These are phyloP conservation scores for Fraxinus sp. DNA, from an alignment of 305 asterid species.

Conservation along the genomic window DNA sequence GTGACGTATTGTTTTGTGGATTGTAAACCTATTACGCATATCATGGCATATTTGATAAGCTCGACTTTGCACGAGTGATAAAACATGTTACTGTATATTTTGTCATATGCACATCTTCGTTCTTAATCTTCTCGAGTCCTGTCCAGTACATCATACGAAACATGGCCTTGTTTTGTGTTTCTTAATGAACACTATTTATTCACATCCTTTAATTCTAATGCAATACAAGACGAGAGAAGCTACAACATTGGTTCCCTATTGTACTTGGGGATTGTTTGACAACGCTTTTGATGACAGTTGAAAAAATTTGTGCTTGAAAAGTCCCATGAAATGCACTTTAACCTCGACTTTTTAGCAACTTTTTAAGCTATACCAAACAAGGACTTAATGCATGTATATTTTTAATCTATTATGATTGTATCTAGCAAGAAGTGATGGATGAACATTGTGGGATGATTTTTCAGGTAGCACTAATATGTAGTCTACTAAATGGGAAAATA, in stretches of 20 bases:
- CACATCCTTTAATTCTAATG: not conserved
- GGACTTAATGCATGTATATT: not conserved
- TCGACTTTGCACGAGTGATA: not conserved
- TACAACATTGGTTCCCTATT: not conserved
- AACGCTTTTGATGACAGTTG: not conserved
- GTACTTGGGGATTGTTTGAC: not conserved
- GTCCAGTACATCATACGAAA: not conserved
- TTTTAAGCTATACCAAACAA: too few species aligned
- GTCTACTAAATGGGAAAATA: slow-evolving; percentile 84
- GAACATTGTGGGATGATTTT: slow-evolving; percentile 12
- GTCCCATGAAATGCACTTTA: not conserved
- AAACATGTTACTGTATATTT: not conserved
- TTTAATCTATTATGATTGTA: not conserved
- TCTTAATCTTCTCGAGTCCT: not conserved
- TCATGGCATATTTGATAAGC: not conserved
- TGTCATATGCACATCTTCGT: not conserved
- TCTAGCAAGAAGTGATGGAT: not conserved
- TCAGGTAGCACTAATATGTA: slow-evolving; percentile 78
- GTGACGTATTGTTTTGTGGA: slow-evolving; percentile 28
- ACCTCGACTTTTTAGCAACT: not conserved
- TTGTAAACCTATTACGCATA: not conserved
- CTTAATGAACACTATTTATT: not conserved
- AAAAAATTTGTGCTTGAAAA: not conserved
- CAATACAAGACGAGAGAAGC: not conserved
- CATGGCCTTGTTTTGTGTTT: not conserved